phyloP scores from a whole-genome alignment of 352 stramenopile genomes.

The Thalassiosira exigua region DNA sequence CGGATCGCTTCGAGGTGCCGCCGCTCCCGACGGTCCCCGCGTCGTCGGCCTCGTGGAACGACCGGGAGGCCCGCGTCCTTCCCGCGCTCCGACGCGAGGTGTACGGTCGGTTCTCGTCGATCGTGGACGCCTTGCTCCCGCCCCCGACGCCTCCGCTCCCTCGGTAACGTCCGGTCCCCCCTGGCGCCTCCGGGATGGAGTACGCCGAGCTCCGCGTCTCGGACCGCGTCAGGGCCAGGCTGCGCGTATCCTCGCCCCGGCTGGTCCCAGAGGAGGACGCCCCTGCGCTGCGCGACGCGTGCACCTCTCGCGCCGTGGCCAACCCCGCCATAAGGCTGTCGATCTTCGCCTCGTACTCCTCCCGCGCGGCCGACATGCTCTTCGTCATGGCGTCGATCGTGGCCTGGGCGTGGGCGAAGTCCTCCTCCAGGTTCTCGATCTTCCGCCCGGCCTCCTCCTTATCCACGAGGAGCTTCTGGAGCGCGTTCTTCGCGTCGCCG shows the following conservation, averaged over 20 bases:
- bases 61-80: conserved; percentile 23
- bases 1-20: neutral
- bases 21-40: conserved; percentile 12
- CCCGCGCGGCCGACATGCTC: conserved; percentile 45
- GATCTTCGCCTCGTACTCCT: conserved; percentile 64
- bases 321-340: conserved; percentile 60
- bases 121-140: conserved; percentile 20
- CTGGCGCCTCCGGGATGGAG: conserved; percentile 30
- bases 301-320: conserved; percentile 47
- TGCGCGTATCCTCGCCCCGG: neutral
- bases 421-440: conserved; percentile 58
- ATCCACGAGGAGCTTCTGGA: conserved; percentile 49
- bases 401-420: conserved; percentile 52
- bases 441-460: conserved; percentile 51
- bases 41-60: conserved; percentile 14
- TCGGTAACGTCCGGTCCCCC: conserved; percentile 15
- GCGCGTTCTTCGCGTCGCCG: conserved; percentile 50
- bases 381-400: conserved; percentile 63
- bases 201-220: conserved; percentile 26
- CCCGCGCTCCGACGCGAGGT: conserved; percentile 32
- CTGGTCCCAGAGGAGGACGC: neutral
- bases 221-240: neutral
- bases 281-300: conserved; percentile 40
- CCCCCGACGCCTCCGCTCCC: conserved; percentile 18
- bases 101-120: conserved; percentile 26